Base-by-base conservation (phyloP, 2,329 filamentous ascomycete genomes). In the Ramichloridium luteum region DNA sequence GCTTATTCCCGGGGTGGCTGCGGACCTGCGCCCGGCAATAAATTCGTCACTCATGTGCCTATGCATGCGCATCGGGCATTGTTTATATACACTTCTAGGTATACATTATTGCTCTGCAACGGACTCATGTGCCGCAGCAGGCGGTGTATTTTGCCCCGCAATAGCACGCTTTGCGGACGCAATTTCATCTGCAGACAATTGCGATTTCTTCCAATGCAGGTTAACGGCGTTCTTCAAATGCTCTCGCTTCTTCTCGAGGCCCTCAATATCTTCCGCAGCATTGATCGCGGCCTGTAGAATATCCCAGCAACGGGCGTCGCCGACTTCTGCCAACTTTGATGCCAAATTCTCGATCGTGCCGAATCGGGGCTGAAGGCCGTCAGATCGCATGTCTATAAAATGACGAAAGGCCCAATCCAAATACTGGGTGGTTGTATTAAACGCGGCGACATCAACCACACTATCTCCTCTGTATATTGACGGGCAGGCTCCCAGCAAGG, bases 401-500 rank as follows among this genome's bases (percentile, higher is more conserved):
- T 56, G 50, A 1, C 49, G 41, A 31, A 45, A 50, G 1, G 51
- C 46, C 43, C 45, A 47, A 15, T 54, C 50, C 3, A 54, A 27
- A n/a, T 8, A n/a, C 20, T 23, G 8, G 20, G 20, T n/a, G 20
- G n/a, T 23, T n/a, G 8, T 8, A 8, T 23, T 23, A 8, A 8
- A n/a, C 1, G 31, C 16, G 1, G 28, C 22, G 5, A 42, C 40
- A 15, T 44, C 32, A 13, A 40, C 40, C 2, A 28, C 41, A n/a
- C 20, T 23, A 8, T 23, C 20, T n/a, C n/a, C n/a, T n/a, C n/a
- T n/a, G n/a, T n/a, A n/a, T n/a, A n/a, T n/a, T n/a, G n/a, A n/a
- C n/a, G n/a, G n/a, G n/a, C n/a, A n/a, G 6, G 50, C 47, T 34
- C 37, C 37, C 16, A 53, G 11, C 37, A 73, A 79, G 26, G 73